Conservation (phyloP, 179 eudicot genomes). For the Gypsophila paniculata region DNA sequence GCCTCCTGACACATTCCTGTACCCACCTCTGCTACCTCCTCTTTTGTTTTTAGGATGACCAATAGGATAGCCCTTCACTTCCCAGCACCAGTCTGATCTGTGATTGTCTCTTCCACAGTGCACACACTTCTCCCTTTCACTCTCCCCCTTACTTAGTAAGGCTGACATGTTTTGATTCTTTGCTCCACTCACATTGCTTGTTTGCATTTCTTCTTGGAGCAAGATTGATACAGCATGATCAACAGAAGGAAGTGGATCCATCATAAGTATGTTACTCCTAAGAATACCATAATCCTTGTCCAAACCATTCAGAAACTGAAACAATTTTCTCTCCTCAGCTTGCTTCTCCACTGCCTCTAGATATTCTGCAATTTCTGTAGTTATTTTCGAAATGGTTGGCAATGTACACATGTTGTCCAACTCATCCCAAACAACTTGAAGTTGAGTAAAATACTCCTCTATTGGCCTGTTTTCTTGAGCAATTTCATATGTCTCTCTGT, state of each 20-base stretch:
- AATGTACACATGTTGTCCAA: neutral
- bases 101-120: too few relatives aligned
- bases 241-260: neutral
- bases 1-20: neutral
- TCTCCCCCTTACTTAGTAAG: neutral
- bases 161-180: neutral
- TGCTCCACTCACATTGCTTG: neutral
- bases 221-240: neutral
- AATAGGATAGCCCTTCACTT: neutral
- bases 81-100: neutral
- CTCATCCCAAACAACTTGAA: neutral
- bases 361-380: neutral
- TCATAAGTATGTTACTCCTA: neutral
- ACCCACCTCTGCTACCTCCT: neutral
- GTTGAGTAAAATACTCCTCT: neutral
- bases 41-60: neutral
- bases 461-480: neutral
- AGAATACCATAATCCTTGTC: neutral
- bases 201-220: neutral
- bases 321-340: neutral
- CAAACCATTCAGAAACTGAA: neutral
- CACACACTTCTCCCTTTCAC: neutral
- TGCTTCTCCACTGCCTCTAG: neutral
- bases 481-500: neutral
- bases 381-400: slow-evolving; percentile 2